phyloP scores from a whole-genome alignment of 176 grass and related monocot genomes.

The Rhipidocladum racemiflorum region DNA sequence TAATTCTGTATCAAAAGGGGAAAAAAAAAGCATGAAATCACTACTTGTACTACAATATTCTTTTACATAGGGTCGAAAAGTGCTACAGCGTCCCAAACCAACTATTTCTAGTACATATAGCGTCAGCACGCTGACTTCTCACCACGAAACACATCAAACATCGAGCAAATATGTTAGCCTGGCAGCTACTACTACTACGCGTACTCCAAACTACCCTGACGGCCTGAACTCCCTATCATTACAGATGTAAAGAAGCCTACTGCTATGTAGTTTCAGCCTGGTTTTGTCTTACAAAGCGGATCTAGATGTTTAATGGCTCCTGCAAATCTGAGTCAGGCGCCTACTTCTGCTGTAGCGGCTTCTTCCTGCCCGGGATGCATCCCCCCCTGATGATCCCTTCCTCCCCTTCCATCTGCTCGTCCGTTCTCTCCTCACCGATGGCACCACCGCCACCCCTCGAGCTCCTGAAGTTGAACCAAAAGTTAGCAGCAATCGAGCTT shows the following conservation, averaged over 20 bases:
- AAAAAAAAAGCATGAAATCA: no score
- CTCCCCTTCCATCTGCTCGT: constrained; percentile 34
- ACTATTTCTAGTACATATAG: background rate
- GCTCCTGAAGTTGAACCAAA: constrained; percentile 45
- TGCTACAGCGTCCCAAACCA: background rate
- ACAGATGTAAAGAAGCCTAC: background rate
- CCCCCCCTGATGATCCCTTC: constrained; percentile 57
- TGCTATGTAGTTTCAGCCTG: background rate
- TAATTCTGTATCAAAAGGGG: no score
- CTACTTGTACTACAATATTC: no score
- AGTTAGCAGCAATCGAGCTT: background rate
- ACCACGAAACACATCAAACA: background rate
- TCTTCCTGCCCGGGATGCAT: constrained; percentile 77
- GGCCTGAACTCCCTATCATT: background rate
- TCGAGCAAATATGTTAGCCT: background rate
- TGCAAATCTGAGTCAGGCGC: background rate
- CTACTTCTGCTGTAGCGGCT: constrained; percentile 22
- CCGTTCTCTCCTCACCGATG: constrained; percentile 18
- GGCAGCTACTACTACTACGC: background rate
- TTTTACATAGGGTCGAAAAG: background rate
- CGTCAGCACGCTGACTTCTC: background rate
- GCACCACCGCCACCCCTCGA: constrained; percentile 51
- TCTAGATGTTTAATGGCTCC: background rate
- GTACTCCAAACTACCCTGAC: background rate
- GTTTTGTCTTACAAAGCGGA: background rate